Base-by-base conservation (phyloP, 148 eudicot genomes). In the Euryodendron excelsum region DNA sequence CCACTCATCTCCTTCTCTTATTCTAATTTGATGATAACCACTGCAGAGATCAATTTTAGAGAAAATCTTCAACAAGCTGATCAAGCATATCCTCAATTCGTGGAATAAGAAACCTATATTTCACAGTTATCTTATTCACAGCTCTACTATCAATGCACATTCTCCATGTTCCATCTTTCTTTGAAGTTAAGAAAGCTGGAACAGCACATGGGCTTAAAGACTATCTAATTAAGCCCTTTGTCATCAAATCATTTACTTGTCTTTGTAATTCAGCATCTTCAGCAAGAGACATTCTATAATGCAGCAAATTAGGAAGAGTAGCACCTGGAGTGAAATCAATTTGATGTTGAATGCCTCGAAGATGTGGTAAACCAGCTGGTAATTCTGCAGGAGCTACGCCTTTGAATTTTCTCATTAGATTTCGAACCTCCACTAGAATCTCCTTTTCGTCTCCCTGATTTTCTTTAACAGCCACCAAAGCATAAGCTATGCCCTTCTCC, bases 161-260 rank as follows among this genome's bases (percentile, higher is more conserved):
- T 3, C 60, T 0, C 75, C 60, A 48, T n/a, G n/a, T n/a, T n/a
- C n/a, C n/a, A 47, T 73, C 45, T 21, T 73, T 73, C 76, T 30
- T 73, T 10, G 63, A 45, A 23, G 36, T 58, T 4, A 73, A 21
- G 18, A 53, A 31, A 14, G 76, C 14, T 1, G 63, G 45, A 36
- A 73, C 76, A 5, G 44, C 76, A 53, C 27, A 73, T 30, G 63
- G 76, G 18, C 76, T 31, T 0, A 73, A n/a, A 31, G 56, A 41
- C 18, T 73, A 63, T 2, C 44, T 2, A 2, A 53, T 37, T 11
- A 44, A 12, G 0, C 62, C 63, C 21, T 53, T 52, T 1, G 17
- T 28, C 25, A 53, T 15, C 12, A 52, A 34, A 3, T 52, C 27
- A 1, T 28, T 36, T 1, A 53, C 62, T 33, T 53, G 44, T 14